Percentiles rank a stretch among this genome's conserved stretches.
Evolutionary conservation across 306 rosid species (phyloP).

Genomic region (Malus orientalis): DNA sequence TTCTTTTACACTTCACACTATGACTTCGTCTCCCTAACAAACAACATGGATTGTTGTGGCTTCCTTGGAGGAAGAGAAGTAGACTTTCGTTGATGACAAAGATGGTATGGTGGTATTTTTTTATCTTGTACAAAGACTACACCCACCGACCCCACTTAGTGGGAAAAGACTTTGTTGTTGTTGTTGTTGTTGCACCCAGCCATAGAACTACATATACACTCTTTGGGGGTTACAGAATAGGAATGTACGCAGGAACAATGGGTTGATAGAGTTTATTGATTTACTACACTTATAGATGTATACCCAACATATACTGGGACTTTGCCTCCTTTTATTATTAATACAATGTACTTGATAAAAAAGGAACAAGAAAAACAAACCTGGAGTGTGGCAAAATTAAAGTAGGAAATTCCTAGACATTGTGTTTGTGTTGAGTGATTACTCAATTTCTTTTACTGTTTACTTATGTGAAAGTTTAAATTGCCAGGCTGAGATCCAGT

Average conservation of each 20-base stretch:
- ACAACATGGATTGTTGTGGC: neutral
- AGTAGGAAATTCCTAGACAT: neutral
- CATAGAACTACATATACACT: neutral
- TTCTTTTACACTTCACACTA: no score
- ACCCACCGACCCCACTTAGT: no score
- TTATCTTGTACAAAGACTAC: neutral
- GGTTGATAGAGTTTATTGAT: neutral
- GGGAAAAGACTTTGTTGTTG: no score
- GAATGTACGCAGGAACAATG: neutral
- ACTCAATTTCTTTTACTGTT: neutral
- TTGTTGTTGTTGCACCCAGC: no score
- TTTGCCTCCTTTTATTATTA: neutral
- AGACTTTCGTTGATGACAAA: neutral
- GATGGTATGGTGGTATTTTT: neutral
- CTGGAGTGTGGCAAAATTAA: neutral
- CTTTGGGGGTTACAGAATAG: neutral
- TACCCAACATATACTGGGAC: neutral
- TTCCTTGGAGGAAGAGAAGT: neutral
- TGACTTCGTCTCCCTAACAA: no score
- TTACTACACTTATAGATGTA: neutral
- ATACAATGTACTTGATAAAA: neutral
- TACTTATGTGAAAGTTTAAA: neutral
- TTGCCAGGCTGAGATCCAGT: conserved; percentile 56
- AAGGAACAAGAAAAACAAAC: neutral
- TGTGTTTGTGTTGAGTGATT: neutral